Base-by-base conservation (phyloP, 441 rosid species). In the Croton setiger region DNA sequence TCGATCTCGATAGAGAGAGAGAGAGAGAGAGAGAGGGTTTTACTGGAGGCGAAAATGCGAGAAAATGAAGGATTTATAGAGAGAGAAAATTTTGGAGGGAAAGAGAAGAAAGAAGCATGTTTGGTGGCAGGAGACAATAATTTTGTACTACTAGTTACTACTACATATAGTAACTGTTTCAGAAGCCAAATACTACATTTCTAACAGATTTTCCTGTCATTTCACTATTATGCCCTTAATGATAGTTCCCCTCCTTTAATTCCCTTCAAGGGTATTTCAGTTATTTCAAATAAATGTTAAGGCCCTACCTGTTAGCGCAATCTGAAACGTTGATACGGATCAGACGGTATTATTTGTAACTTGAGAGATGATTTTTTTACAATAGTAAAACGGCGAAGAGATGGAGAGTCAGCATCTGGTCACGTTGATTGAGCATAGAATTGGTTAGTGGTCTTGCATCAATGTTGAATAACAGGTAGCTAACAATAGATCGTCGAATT, bases 201-300 rank as follows among this genome's bases (percentile, higher is more conserved):
- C 41, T 23, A 70, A 73, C 81, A 45, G 72, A 72, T 73, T 78
- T 55, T 53, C 43, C 62, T 18, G 14, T 9, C 6, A 6, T 35
- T 61, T 61, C 11, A 70, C 73, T 10, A 21, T 18, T 39, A 15
- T 52, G 23, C 61, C 67, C 65, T 39, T 12, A 1, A 9, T 6
- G 2, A 13, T 3, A 1, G 21, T 12, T 12, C 13, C 0, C 8
- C 5, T 44, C 12, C 3, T 14, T 17, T 2, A 1, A 7, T 7
- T 44, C 15, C 12, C 31, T 13, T 27, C 0, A 0, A 37, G 75
- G 75, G 52, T 13, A 59, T 63, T 66, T 58, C 23, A 23, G 79
- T 77, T 49, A 66, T 69, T 67, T 54, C n/a, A 4, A n/a, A n/a
- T n/a, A n/a, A n/a, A n/a, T 23, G 7, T 7, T 23, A 0, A 7